Evolutionary conservation across 345 rosid genomes (phyloP).

Genomic region (Bruguiera sexangula): DNA sequence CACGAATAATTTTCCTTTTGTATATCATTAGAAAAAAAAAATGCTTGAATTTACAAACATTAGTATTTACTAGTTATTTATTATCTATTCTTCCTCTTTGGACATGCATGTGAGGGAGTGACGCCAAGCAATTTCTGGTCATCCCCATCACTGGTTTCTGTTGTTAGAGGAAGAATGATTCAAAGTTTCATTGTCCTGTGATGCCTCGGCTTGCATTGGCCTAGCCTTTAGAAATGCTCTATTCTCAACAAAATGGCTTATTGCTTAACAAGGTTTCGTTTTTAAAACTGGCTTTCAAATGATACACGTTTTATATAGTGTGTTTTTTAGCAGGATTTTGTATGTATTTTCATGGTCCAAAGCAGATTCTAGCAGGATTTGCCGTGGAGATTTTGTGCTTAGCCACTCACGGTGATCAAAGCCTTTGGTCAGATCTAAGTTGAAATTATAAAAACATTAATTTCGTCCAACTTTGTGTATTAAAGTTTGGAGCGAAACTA

Average conservation of each 20-base stretch:
- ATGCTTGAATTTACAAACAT: not conserved
- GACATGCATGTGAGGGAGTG: constrained; percentile 7
- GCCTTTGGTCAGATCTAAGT: constrained; percentile 17
- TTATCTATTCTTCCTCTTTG: constrained; percentile 15
- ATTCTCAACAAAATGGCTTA: not conserved
- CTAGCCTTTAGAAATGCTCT: constrained; percentile 17
- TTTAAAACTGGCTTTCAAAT: no score
- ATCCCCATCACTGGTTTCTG: constrained; percentile 29
- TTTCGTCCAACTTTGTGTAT: not conserved
- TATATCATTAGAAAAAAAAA: not conserved
- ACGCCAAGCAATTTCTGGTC: constrained; percentile 24
- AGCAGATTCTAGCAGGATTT: no score
- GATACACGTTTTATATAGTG: no score
- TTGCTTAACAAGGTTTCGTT: not conserved
- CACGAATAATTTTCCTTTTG: not conserved
- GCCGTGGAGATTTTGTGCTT: no score
- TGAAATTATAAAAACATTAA: constrained; percentile 4
- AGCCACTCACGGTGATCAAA: not conserved
- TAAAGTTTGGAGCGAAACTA: not conserved
- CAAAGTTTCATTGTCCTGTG: constrained; percentile 9
- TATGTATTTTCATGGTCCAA: no score
- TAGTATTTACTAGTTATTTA: constrained; percentile 4
- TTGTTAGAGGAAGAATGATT: constrained; percentile 23
- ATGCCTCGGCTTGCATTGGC: constrained; percentile 19
- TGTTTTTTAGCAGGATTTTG: no score